Base-by-base conservation (phyloP, 306 rosid genomes). In the Trifolium repens region DNA sequence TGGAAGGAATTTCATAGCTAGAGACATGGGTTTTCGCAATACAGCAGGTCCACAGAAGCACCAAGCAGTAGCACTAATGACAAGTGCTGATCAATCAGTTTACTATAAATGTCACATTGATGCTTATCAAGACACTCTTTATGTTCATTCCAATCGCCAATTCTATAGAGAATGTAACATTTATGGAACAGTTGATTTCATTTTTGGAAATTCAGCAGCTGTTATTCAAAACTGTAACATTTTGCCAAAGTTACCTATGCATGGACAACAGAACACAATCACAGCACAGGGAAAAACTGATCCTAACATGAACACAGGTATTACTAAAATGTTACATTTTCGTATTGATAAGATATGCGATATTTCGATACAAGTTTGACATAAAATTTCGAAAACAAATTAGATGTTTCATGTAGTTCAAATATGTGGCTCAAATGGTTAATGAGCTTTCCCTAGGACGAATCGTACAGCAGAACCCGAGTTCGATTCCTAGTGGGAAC, bases 41-140 rank as follows among this genome's bases (percentile, higher is more conserved):
- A 83, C 88, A 0, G 94, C 94, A 0, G 96, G 96, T 24, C 84
- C 96, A 8, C 75, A 61, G 35, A 93, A 90, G 84, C 94, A 89
- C n/a, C 98, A 93, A 49, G 98, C 94, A 7, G 94, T 90, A 16
- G 96, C 96, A 6, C 84, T 93, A 35, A 86, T 89, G 90, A 81
- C 89, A 5, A 87, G 84, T 5, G 85, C 90, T 0, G 93, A 93
- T 73, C 84, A 66, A 74, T 86, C 87, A 5, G 86, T 85, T 65
- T 90, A 69, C 85, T 87, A 90, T 63, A 81, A 87, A 1, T 93
- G 96, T 34, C 68, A 69, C 11, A 68, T 89, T 32, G 88, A 89
- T 66, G 96, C 86, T 7, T 87, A 71, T 43, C 96, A 93, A 43
- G 98, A 93, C 88, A 74, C 90, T 5, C 90, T 90, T 72, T 90